Evolutionary conservation across 2,329 filamentous ascomycete species (phyloP), one percentile per base, ranked within the genome.

Genomic region (Phyllosticta ampelicida): DNA sequence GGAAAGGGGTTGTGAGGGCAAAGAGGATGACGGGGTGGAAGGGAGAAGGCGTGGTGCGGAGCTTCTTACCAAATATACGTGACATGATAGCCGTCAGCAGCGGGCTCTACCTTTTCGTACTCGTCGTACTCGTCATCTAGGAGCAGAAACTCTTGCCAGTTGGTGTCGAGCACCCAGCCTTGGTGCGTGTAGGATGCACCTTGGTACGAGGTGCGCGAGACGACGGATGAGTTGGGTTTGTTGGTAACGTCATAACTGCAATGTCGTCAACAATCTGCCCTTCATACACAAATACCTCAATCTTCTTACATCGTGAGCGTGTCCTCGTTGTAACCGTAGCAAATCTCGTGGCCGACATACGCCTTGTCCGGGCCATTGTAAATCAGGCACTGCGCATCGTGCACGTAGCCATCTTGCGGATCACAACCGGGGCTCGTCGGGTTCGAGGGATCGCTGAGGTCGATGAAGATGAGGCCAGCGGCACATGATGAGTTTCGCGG

Each of bases 171-270:
- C 3, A 83, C 71, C 71, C 77, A 78, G 6, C 81, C 81, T 64
- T 83, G 80, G 65, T 84, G 81, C 1, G 79, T 81, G 69, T 83
- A 84, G 16, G 74, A 66, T n/a, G 77, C 78, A 48, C 80, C 80
- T n/a, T 77, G 74, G 66, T 83, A 83, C 0, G 75, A 76, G 1
- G 78, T 81, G 60, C 73, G 73, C 54, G 79, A 81, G 62, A 83
- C 75, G 60, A 81, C 71, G 19, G 66, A 73, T 0, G 72, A 69
- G 3, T 62, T 64, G 26, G 72, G 69, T 70, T 80, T 80, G 68
- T 80, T 69, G 19, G 75, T 79, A 8, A 80, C 74, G 55, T 81
- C 78, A 65, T 77, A 79, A 56, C 36, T 44, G 36, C 2, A n/a
- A n/a, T 6, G 3, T 16, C n/a, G 36, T 44, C 36, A 44, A 44